A percentile compares a stretch with the other conserved stretches of the same genome.
Evolutionary conservation across 108 stramenopile species (phyloP).

Genomic region (Skeletonema potamos): DNA sequence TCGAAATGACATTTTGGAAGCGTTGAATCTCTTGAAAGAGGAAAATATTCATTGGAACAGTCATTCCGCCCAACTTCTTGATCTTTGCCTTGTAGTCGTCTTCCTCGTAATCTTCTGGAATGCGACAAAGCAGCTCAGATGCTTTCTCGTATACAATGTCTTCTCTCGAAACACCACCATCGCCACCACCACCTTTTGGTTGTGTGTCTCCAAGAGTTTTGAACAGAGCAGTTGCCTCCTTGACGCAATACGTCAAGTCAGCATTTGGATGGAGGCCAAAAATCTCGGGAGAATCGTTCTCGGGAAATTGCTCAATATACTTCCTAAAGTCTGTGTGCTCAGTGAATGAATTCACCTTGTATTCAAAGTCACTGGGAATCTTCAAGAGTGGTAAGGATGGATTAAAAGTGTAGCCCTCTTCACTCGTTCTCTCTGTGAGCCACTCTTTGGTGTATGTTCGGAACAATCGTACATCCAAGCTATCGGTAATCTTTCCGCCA

Average conservation of each 20-base stretch:
- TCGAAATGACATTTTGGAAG: slow-evolving; percentile 73
- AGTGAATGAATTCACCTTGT: slow-evolving; percentile 61
- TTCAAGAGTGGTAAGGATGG: slow-evolving; percentile 69
- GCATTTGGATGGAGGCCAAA: slow-evolving; percentile 95
- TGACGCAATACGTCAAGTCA: slow-evolving; percentile 87
- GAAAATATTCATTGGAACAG: slow-evolving; percentile 86
- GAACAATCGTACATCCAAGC: slow-evolving; percentile 86
- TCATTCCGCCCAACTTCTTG: slow-evolving; percentile 80
- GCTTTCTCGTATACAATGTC: slow-evolving; percentile 78
- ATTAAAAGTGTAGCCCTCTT: slow-evolving; percentile 77
- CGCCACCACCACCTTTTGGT: slow-evolving; percentile 78
- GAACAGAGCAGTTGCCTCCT: slow-evolving; percentile 82
- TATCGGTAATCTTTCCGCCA: slow-evolving; percentile 94
- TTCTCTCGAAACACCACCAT: slow-evolving; percentile 71
- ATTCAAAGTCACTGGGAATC: slow-evolving; percentile 79
- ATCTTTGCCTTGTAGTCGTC: slow-evolving; percentile 86
- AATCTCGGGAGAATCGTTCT: slow-evolving; percentile 90
- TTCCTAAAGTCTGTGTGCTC: slow-evolving; percentile 74
- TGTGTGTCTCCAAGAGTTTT: slow-evolving; percentile 84
- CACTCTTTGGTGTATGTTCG: slow-evolving; percentile 86
- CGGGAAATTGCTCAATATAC: slow-evolving; percentile 77
- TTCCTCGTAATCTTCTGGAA: slow-evolving; percentile 86
- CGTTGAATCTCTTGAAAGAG: slow-evolving; percentile 90
- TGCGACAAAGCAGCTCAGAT: slow-evolving; percentile 64
- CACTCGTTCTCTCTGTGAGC: slow-evolving; percentile 76